These are phyloP conservation scores for Phalaenopsis aphrodite DNA, from an alignment of 106 monocot species.

Conservation along the genomic window DNA sequence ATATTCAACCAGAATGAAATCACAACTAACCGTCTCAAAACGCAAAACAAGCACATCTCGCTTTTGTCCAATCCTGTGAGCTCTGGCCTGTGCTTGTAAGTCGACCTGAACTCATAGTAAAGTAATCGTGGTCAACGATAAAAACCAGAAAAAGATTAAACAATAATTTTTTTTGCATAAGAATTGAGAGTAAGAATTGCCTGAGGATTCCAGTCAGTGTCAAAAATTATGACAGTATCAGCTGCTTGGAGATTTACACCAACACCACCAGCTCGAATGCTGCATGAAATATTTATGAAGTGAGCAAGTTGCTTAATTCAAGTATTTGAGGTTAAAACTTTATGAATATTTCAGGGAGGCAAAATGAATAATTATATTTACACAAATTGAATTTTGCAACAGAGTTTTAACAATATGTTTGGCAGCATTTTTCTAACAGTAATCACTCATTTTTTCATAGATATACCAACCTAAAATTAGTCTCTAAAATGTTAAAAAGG, in stretches of 20 bases:
- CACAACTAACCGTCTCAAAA: conserved; percentile 68
- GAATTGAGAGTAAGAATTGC: conserved; percentile 22
- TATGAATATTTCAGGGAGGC: not conserved
- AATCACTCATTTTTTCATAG: not conserved
- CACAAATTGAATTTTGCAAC: not conserved
- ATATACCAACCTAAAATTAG: not conserved
- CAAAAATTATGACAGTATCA: conserved; percentile 99
- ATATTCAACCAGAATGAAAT: not conserved
- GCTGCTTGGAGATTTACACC: conserved; percentile 99
- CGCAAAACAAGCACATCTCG: conserved; percentile 95
- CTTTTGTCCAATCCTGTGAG: conserved; percentile 99
- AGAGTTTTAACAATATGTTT: not conserved
- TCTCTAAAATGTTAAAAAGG: not conserved
- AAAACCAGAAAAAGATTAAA: conserved; percentile 3
- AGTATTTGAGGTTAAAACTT: not conserved
- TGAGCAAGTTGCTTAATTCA: not conserved
- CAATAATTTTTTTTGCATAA: not conserved
- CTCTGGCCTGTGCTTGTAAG: conserved; percentile 97
- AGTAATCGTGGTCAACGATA: conserved; percentile 1
- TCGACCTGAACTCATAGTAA: conserved; percentile 59
- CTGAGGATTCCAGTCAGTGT: conserved; percentile 99
- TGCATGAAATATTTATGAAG: conserved; percentile 23
- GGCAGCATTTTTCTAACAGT: not conserved
- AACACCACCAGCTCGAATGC: conserved; percentile 99
- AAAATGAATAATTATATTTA: not conserved